Evolutionary conservation across 2,329 filamentous ascomycete genomes (phyloP).

Genomic region (Pleurostoma richardsiae): DNA sequence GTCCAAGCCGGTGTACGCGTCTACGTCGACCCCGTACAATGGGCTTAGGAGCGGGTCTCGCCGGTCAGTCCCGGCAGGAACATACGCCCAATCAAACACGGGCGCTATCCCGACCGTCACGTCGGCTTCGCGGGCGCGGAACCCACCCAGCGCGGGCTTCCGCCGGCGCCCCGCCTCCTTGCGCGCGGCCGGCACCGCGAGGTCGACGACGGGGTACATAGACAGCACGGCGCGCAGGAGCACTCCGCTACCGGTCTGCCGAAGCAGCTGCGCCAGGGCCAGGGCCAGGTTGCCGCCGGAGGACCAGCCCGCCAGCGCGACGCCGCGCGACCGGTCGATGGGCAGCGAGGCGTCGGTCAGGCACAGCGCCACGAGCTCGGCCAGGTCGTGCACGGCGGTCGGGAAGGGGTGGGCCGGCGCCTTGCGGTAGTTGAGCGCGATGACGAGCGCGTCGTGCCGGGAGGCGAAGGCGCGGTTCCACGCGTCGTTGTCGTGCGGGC

Average conservation of each 20-base stretch:
- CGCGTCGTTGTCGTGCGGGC: conserved; percentile 36
- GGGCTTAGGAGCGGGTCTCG: conserved; percentile 36
- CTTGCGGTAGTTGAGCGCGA: conserved; percentile 44
- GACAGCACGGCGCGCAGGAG: conserved; percentile 29
- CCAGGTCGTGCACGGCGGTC: conserved; percentile 35
- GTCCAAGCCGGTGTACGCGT: conserved; percentile 27
- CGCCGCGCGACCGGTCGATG: conserved; percentile 28
- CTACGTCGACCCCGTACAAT: conserved; percentile 14
- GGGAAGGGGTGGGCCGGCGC: conserved; percentile 40
- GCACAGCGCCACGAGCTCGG: conserved; percentile 32
- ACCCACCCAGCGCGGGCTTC: conserved; percentile 22
- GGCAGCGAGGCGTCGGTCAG: conserved; percentile 37
- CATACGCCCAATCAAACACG: conserved; percentile 36
- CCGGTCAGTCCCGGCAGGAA: conserved; percentile 23
- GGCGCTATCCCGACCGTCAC: conserved; percentile 17
- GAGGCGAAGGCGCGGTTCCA: conserved; percentile 39
- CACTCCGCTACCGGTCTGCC: conserved; percentile 17
- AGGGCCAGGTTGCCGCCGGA: conserved; percentile 46
- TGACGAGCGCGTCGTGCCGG: conserved; percentile 32
- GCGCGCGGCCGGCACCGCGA: conserved; percentile 19
- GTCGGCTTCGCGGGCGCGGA: conserved; percentile 18
- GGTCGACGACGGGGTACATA: conserved; percentile 39
- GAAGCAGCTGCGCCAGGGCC: conserved; percentile 30
- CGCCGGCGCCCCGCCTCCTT: conserved; percentile 27
- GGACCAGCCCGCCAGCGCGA: conserved; percentile 42